Evolutionary conservation across 2,329 filamentous ascomycete genomes (phyloP).

Genomic region (Sporothrix pseudoabietina): DNA sequence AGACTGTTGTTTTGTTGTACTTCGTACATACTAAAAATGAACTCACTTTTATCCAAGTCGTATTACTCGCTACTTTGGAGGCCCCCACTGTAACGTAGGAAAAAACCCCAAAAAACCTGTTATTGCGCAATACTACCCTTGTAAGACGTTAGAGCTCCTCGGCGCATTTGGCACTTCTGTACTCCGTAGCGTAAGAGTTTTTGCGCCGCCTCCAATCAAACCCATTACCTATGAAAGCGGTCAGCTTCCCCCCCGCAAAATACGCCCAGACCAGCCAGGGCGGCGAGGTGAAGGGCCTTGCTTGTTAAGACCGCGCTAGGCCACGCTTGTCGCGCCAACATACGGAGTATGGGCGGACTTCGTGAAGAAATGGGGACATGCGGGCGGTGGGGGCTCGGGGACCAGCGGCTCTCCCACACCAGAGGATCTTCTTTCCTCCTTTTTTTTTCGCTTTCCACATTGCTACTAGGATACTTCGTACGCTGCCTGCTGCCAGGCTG

Average conservation of each 20-base stretch:
- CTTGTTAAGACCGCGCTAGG: slow-evolving; percentile 20
- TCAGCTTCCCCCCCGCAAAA: not conserved
- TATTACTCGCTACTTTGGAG: too few relatives aligned
- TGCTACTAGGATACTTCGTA: too few relatives aligned
- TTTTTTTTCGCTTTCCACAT: too few relatives aligned
- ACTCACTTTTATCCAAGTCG: not conserved
- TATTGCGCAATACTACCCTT: slow-evolving; percentile 27
- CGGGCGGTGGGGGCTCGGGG: not conserved
- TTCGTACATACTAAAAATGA: not conserved
- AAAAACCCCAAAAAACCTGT: slow-evolving; percentile 1
- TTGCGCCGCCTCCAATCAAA: slow-evolving; percentile 14
- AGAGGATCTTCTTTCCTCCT: not conserved
- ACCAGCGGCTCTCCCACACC: not conserved
- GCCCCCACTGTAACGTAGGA: slow-evolving; percentile 10
- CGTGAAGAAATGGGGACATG: not conserved
- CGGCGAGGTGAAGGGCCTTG: slow-evolving; percentile 20
- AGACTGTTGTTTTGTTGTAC: not conserved
- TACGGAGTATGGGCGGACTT: not conserved
- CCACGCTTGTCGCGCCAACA: slow-evolving; percentile 16
- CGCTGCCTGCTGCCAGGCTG: too few relatives aligned
- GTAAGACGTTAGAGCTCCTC: slow-evolving; percentile 27
- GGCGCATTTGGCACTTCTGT: slow-evolving; percentile 9
- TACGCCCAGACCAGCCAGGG: not conserved
- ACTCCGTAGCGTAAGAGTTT: not conserved
- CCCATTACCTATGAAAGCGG: not conserved